Conservation (phyloP, 371 early-diverging fungal genomes). For the Apophysomyces sp. region DNA sequence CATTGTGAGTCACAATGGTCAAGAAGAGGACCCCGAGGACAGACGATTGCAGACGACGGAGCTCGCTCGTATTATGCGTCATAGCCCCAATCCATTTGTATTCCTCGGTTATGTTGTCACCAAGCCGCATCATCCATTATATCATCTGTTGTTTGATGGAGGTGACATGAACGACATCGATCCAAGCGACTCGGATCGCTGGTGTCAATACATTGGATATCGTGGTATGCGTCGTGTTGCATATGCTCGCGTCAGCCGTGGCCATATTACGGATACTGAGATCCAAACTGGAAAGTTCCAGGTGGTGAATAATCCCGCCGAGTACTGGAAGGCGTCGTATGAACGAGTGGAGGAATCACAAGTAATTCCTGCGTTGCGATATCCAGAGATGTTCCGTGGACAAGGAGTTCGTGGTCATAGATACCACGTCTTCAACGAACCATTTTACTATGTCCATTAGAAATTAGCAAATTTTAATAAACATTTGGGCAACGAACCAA, state of each 20-base stretch:
- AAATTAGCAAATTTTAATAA: neutral
- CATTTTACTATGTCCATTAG: slow-evolving; percentile 63
- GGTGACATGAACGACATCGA: slow-evolving; percentile 79
- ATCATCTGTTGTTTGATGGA: slow-evolving; percentile 63
- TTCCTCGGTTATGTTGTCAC: slow-evolving; percentile 87
- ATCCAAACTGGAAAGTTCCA: slow-evolving; percentile 84
- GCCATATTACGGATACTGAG: slow-evolving; percentile 84
- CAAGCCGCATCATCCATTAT: slow-evolving; percentile 63
- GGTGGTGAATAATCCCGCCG: slow-evolving; percentile 53
- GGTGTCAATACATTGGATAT: slow-evolving; percentile 86
- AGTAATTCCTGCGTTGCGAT: slow-evolving; percentile 56
- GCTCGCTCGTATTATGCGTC: slow-evolving; percentile 75
- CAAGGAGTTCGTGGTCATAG: slow-evolving; percentile 71
- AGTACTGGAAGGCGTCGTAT: slow-evolving; percentile 61
- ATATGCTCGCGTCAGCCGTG: slow-evolving; percentile 79
- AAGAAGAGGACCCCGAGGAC: slow-evolving; percentile 78
- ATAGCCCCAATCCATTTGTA: slow-evolving; percentile 72
- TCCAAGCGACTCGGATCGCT: slow-evolving; percentile 75
- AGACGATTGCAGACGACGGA: slow-evolving; percentile 78
- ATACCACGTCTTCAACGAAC: slow-evolving; percentile 80
- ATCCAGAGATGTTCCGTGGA: slow-evolving; percentile 71
- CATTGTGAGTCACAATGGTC: slow-evolving; percentile 84
- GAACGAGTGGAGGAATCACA: slow-evolving; percentile 51
- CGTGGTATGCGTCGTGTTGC: slow-evolving; percentile 74
- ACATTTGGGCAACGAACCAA: neutral